Evolutionary conservation across 2,329 filamentous ascomycete species (phyloP), one percentile per base, ranked within the genome.

Genomic region (Dissoconium aciculare): DNA sequence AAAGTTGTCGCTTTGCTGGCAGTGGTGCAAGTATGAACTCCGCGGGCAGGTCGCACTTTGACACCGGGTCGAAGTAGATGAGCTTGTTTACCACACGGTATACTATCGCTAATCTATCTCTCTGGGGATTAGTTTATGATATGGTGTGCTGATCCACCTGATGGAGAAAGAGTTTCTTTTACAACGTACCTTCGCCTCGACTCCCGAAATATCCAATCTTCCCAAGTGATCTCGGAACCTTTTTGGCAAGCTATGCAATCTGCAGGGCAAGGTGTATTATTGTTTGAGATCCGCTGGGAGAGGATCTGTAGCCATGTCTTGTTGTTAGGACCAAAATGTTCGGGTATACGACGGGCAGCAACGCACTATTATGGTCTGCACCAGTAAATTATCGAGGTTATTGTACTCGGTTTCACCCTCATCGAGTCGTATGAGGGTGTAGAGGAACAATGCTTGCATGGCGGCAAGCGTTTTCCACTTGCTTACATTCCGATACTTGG

Each of bases 331-430:
- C 34, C 30, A 31, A 34, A 32, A 13, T 15, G 23, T 11, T 19
- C 14, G 15, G 25, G n/a, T n/a, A n/a, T n/a, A n/a, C n/a, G n/a
- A n/a, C n/a, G n/a, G n/a, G n/a, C n/a, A n/a, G n/a, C n/a, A 35
- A 40, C 52, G 14, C 51, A 59, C 55, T 5, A 44, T 51, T 5
- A 60, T 42, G 0, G 56, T 49, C 31, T 39, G 39, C 4, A 57
- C 25, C 26, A 64, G 33, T 5, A 60, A 33, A 28, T 36, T 40
- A 37, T 64, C 60, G 23, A 56, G 37, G 27, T 62, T 53, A 35
- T 62, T 63, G 16, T 60, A 29, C 1, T 58, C 52, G 2, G 54
- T 62, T 40, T 61, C 56, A 24, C 59, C 59, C 47, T 65, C 59
- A 28, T 57, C 52, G 15, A 64, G 21, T 12, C 59, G 44, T 5